These are phyloP conservation scores for Microsporum audouinii DNA, from an alignment of 2,329 filamentous ascomycete genomes.

Conservation along the genomic window DNA sequence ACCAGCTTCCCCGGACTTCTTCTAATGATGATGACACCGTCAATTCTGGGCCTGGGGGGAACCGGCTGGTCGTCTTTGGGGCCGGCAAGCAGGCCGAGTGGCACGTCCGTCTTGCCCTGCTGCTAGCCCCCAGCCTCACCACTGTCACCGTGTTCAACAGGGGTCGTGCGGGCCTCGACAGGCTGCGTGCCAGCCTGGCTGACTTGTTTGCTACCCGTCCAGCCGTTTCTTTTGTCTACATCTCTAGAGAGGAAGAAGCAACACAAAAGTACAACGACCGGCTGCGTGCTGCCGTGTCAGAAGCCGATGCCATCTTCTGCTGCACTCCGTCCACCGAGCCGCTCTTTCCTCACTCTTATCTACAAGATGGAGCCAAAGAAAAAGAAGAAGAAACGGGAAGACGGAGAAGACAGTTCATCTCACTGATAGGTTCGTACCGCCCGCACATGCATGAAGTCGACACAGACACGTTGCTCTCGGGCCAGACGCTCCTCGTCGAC, in stretches of 20 bases:
- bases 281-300: slow-evolving; percentile 22
- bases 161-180: slow-evolving; percentile 51
- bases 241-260: slow-evolving; percentile 5
- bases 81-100: slow-evolving; percentile 41
- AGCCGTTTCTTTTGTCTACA: slow-evolving; percentile 15
- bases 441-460: slow-evolving; percentile 44
- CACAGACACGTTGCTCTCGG: slow-evolving; percentile 35
- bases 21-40: too few species aligned
- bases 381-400: background rate
- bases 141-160: slow-evolving; percentile 71
- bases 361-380: slow-evolving; percentile 14
- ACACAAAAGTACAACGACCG: slow-evolving; percentile 14
- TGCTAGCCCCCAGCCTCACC: slow-evolving; percentile 39
- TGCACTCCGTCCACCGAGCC: slow-evolving; percentile 38
- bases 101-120: slow-evolving; percentile 40
- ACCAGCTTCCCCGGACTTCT: background rate
- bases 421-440: slow-evolving; percentile 44
- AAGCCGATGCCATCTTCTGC: slow-evolving; percentile 39
- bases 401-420: slow-evolving; percentile 34
- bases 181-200: slow-evolving; percentile 56
- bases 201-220: slow-evolving; percentile 41
- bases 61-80: slow-evolving; percentile 38
- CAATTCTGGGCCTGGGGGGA: slow-evolving; percentile 8
- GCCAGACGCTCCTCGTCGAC: slow-evolving; percentile 59
- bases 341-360: slow-evolving; percentile 31